phyloP scores from a whole-genome alignment of 352 stramenopile genomes.

The Aphanomyces stellatus region DNA sequence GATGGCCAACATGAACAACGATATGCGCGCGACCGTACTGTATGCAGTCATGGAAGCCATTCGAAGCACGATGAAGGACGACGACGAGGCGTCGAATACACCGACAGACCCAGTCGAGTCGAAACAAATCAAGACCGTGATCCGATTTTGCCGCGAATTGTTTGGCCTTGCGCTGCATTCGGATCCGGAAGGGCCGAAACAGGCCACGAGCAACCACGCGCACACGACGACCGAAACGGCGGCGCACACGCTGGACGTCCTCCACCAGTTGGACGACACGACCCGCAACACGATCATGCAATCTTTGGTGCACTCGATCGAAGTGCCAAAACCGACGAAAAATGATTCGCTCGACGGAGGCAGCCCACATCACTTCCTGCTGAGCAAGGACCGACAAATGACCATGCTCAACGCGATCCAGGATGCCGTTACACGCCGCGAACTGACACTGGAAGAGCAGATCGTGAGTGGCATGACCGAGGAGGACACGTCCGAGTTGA shows the following conservation, averaged over 20 bases:
- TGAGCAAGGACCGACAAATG: background rate
- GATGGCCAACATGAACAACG: background rate
- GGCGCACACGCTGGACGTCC: slow-evolving; percentile 6
- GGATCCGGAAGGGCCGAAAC: background rate
- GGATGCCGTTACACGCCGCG: background rate
- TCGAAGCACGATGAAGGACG: background rate
- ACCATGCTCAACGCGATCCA: background rate
- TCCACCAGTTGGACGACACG: slow-evolving; percentile 5
- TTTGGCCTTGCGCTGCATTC: slow-evolving; percentile 1
- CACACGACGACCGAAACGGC: background rate
- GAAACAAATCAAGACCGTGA: slow-evolving; percentile 8
- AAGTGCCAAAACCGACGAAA: background rate
- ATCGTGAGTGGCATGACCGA: slow-evolving; percentile 7
- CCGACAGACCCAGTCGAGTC: background rate
- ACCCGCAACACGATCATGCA: slow-evolving; percentile 10
- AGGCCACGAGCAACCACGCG: background rate
- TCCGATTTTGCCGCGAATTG: slow-evolving; percentile 4
- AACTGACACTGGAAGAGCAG: slow-evolving; percentile 9
- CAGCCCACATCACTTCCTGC: background rate
- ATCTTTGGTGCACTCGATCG: slow-evolving; percentile 1
- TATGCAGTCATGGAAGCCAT: slow-evolving; percentile 5
- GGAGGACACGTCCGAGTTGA: background rate
- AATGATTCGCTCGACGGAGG: background rate
- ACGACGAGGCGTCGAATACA: background rate
- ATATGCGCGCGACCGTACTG: slow-evolving; percentile 10